phyloP scores from a whole-genome alignment of 2,329 filamentous ascomycete genomes.

The Cryoendolithus antarcticus region DNA sequence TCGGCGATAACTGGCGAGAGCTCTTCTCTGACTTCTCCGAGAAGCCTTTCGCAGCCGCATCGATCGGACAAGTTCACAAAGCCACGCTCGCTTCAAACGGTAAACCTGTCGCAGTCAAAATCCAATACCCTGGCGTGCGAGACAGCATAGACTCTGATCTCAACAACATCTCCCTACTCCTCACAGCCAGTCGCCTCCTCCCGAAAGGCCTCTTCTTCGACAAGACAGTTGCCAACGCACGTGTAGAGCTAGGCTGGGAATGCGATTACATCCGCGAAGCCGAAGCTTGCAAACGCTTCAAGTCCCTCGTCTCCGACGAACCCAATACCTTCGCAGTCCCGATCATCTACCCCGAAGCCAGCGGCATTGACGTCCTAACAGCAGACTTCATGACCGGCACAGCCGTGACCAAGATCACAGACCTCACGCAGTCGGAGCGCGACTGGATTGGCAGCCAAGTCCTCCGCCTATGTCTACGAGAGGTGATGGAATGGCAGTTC shows the following conservation, averaged over 20 bases:
- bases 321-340: conserved; percentile 67
- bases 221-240: conserved; percentile 93
- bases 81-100: conserved; percentile 66
- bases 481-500: conserved; percentile 88
- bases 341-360: conserved; percentile 63
- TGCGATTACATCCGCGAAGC: conserved; percentile 91
- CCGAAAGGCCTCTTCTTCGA: conserved; percentile 89
- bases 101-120: conserved; percentile 77
- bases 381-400: conserved; percentile 84
- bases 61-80: conserved; percentile 90
- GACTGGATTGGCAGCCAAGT: conserved; percentile 97
- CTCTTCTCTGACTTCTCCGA: conserved; percentile 80
- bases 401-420: conserved; percentile 64
- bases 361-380: conserved; percentile 75
- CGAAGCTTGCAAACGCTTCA: conserved; percentile 64
- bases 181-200: conserved; percentile 79
- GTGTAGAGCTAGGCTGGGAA: conserved; percentile 88
- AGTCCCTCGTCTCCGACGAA: conserved; percentile 62
- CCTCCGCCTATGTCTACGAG: conserved; percentile 77
- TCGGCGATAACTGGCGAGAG: conserved; percentile 74
- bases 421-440: conserved; percentile 67
- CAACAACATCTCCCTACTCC: conserved; percentile 79
- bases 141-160: conserved; percentile 94
- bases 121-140: conserved; percentile 93
- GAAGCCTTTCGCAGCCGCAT: conserved; percentile 83